Percentiles rank a stretch among this genome's conserved stretches.
phyloP scores from a whole-genome alignment of 192 early-diverging fungal species.

The Coemansia sp. region DNA sequence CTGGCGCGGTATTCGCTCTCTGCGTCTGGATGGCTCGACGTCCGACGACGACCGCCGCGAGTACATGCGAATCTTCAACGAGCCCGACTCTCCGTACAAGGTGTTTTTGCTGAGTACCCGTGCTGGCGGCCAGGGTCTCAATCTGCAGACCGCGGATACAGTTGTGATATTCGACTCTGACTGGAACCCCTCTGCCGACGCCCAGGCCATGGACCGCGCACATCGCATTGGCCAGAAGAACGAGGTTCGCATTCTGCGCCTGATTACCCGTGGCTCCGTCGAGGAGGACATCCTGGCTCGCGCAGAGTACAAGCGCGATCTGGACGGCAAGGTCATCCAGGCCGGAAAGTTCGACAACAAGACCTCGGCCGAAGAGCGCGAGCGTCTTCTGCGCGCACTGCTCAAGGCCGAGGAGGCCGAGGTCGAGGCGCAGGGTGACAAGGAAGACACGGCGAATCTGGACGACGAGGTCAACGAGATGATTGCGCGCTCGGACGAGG shows the following conservation, averaged over 20 bases:
- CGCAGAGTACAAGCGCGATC: slow-evolving; percentile 93
- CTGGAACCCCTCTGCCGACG: slow-evolving; percentile 98
- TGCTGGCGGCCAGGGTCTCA: slow-evolving; percentile 94
- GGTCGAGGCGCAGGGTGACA: slow-evolving; percentile 61
- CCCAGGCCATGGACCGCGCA: slow-evolving; percentile 99
- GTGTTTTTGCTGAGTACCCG: slow-evolving; percentile 93
- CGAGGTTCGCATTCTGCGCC: slow-evolving; percentile 90
- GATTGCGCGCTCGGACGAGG: slow-evolving; percentile 81
- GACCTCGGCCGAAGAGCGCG: slow-evolving; percentile 88
- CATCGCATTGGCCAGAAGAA: slow-evolving; percentile 99
- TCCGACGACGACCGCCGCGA: slow-evolving; percentile 83
- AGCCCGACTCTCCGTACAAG: slow-evolving; percentile 71
- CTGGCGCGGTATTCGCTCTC: slow-evolving; percentile 65
- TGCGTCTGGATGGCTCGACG: slow-evolving; percentile 90
- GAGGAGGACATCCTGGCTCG: slow-evolving; percentile 92
- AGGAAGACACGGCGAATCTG: slow-evolving; percentile 69
- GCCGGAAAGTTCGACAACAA: slow-evolving; percentile 99
- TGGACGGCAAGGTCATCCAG: slow-evolving; percentile 99
- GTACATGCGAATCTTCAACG: slow-evolving; percentile 81
- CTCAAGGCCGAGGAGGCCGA: slow-evolving; percentile 81
- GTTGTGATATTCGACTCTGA: slow-evolving; percentile 98
- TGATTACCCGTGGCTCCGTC: slow-evolving; percentile 87
- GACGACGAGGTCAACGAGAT: slow-evolving; percentile 94
- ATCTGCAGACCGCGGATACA: slow-evolving; percentile 95
- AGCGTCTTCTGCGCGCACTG: slow-evolving; percentile 81